Evolutionary conservation across 257 asterid genomes (phyloP), one percentile per base, ranked within the genome.

Genomic region (Ajuga chamaepitys): DNA sequence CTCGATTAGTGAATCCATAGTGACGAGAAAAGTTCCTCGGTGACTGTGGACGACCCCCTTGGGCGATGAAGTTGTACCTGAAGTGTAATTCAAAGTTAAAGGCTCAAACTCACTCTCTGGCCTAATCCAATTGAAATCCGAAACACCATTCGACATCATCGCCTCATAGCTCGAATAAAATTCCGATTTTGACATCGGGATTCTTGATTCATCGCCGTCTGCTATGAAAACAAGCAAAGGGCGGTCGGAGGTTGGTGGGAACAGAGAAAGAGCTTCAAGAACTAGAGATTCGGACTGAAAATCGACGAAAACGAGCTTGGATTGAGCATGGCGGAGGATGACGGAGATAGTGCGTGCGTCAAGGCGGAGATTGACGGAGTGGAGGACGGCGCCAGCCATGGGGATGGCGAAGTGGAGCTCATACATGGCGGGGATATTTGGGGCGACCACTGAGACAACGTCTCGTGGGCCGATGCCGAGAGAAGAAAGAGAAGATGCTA

Each of bases 61-160:
- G 0, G 96, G 97, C 1, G 92, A 62, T 1, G 96, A 85, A 4
- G 97, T 90, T 12, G 97, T 90, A 4, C 96, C 97, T 7, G 97
- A 90, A 21, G 97, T 90, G 77, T 90, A 90, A 65, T 85, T 90
- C 47, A 87, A 46, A 0, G 78, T 57, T 37, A 90, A 13, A 2
- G 97, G 96, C 9, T 76, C 87, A 20, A 47, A 82, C 51, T 90
- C 97, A 4, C 70, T 78, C 3, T 13, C 51, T 2, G 96, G 97
- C 0, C 79, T 79, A 10, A 85, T 9, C 96, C 97, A 90, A 25
- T 74, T 54, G 76, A 90, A 90, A 3, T 56, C 35, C 28, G 72
- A 65, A 71, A 83, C 83, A 0, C 94, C 97, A 1, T 44, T 76
- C 14, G 22, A 10, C 2, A 82, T 26, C 77, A 87, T 42, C 12